Conservation (phyloP, 257 asterid genomes). For the Paulownia fortunei region DNA sequence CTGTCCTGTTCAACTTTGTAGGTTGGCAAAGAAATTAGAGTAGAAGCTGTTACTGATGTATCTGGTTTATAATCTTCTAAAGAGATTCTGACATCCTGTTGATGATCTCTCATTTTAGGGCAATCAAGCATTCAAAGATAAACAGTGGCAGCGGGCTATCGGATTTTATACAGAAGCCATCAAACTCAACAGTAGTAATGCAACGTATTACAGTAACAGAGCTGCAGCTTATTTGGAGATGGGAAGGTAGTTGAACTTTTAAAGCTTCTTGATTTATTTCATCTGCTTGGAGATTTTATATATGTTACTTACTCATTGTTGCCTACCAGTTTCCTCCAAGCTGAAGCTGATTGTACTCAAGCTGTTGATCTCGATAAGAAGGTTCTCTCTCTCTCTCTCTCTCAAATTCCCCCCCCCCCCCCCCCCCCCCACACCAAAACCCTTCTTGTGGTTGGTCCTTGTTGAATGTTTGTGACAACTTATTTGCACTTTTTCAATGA, state of each 20-base stretch:
- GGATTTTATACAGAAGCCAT: conserved; percentile 92
- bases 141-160: conserved; percentile 86
- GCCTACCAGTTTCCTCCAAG: conserved; percentile 69
- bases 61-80: neutral
- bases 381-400: conserved; percentile 49
- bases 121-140: conserved; percentile 92
- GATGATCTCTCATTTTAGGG: conserved; percentile 51
- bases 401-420: conserved; percentile 12
- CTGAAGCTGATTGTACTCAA: conserved; percentile 85
- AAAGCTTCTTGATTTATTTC: conserved; percentile 1
- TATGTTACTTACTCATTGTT: conserved; percentile 7
- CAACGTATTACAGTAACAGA: conserved; percentile 89
- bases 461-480: neutral
- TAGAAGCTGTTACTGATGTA: conserved; percentile 19
- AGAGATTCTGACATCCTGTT: conserved; percentile 18
- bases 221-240: conserved; percentile 94
- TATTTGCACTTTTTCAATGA: neutral
- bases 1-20: conserved; percentile 6
- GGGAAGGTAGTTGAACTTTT: conserved; percentile 55
- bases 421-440: neutral
- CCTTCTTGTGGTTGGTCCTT: neutral
- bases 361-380: conserved; percentile 94
- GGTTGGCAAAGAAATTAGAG: conserved; percentile 14
- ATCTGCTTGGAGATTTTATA: conserved; percentile 11
- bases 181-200: conserved; percentile 78